Conservation (phyloP, 768 basidiomycete species). For the Collybia sordida region DNA sequence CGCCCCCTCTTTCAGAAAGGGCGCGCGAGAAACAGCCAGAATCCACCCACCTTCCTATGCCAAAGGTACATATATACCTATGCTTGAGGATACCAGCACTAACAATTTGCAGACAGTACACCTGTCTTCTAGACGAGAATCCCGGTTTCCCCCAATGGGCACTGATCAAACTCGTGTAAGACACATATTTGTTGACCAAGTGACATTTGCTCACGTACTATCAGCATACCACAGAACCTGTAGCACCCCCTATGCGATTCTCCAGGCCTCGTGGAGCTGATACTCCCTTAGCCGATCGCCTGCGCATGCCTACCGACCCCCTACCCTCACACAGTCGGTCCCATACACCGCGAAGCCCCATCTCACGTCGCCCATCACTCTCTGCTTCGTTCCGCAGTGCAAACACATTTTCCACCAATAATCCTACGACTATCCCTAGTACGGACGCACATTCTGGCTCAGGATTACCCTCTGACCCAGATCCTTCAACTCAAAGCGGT, state of each 20-base stretch:
- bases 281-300: neutral
- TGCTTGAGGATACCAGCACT: too few relatives aligned
- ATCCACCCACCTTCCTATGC: neutral
- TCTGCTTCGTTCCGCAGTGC: neutral
- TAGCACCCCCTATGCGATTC: neutral
- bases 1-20: neutral
- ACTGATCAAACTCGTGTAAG: neutral
- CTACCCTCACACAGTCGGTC: neutral
- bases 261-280: neutral
- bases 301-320: neutral
- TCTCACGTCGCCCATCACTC: neutral
- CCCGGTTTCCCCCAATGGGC: neutral
- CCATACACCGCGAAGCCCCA: conserved; percentile 1
- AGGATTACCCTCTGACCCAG: neutral
- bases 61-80: neutral
- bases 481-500: too few relatives aligned
- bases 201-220: neutral
- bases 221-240: neutral
- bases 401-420: neutral
- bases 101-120: neutral
- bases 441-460: neutral
- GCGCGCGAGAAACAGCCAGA: neutral
- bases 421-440: neutral
- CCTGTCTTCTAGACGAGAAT: neutral
- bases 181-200: neutral